These are phyloP conservation scores for Xylaria sp. DNA, from an alignment of 2,329 filamentous ascomycete genomes.

Conservation along the genomic window DNA sequence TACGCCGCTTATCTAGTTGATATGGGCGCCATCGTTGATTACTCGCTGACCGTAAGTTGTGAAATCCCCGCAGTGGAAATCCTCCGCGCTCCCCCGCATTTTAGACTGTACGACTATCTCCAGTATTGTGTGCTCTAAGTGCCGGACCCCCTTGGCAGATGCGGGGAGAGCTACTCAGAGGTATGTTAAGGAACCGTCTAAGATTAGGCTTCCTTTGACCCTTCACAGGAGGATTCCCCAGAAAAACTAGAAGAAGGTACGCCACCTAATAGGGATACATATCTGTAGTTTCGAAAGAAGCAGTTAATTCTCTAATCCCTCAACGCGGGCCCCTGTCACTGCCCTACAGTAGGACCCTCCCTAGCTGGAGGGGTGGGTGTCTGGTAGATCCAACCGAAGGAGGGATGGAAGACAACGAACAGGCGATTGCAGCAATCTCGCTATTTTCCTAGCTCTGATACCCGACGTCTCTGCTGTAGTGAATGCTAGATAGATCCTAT, in stretches of 20 bases:
- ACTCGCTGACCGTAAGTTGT: constrained; percentile 3
- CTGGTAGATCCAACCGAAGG: not conserved
- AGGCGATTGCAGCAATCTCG: too few species aligned
- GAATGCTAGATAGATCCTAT: too few species aligned
- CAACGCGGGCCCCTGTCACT: not conserved
- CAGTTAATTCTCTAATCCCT: not conserved
- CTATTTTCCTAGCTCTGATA: too few species aligned
- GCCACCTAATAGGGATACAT: not conserved
- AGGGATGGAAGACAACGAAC: too few species aligned
- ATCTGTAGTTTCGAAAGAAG: too few species aligned
- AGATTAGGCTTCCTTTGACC: not conserved
- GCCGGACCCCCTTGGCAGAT: constrained; percentile 1
- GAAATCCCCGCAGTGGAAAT: constrained; percentile 11
- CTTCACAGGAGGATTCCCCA: not conserved
- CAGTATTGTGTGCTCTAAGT: too few species aligned
- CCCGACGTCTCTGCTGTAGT: too few species aligned
- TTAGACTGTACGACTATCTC: too few species aligned
- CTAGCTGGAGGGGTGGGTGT: too few species aligned
- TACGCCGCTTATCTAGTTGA: not conserved
- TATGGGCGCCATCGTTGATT: not conserved
- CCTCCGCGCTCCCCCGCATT: constrained; percentile 9
- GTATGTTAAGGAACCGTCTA: not conserved
- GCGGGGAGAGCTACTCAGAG: constrained; percentile 1
- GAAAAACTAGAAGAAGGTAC: too few species aligned
- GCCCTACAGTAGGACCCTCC: too few species aligned